phyloP scores from a whole-genome alignment of 768 basidiomycete genomes.

The Xerocomus spinulosus region DNA sequence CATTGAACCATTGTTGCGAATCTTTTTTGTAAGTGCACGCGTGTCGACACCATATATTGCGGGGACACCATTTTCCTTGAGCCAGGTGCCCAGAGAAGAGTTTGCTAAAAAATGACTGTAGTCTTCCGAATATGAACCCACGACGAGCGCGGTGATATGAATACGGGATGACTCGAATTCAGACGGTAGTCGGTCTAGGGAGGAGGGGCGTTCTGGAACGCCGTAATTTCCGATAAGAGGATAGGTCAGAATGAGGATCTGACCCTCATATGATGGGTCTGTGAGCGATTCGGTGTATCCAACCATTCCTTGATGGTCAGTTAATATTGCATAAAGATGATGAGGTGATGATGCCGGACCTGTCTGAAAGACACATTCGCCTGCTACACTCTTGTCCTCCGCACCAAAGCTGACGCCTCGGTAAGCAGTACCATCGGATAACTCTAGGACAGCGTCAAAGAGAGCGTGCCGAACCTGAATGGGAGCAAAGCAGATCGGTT shows the following conservation, averaged over 20 bases:
- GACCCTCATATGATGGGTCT: slow-evolving; percentile 97
- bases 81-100: slow-evolving; percentile 86
- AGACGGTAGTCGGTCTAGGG: slow-evolving; percentile 53
- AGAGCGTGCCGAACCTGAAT: slow-evolving; percentile 18
- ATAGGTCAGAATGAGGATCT: slow-evolving; percentile 96
- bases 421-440: slow-evolving; percentile 84
- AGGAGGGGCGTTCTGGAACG: slow-evolving; percentile 64
- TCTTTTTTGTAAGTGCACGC: slow-evolving; percentile 91
- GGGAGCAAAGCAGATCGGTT: slow-evolving; percentile 34
- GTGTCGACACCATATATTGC: slow-evolving; percentile 97
- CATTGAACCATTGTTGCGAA: slow-evolving; percentile 92
- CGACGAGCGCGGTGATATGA: slow-evolving; percentile 86
- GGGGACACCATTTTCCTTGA: slow-evolving; percentile 91
- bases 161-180: slow-evolving; percentile 95
- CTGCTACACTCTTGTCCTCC: slow-evolving; percentile 82
- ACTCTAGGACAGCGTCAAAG: slow-evolving; percentile 74
- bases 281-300: slow-evolving; percentile 98
- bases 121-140: slow-evolving; percentile 91
- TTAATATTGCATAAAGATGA: slow-evolving; percentile 13
- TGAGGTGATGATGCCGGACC: slow-evolving; percentile 49
- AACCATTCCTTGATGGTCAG: slow-evolving; percentile 77
- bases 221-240: slow-evolving; percentile 97
- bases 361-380: slow-evolving; percentile 99
- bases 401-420: slow-evolving; percentile 93
- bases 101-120: slow-evolving; percentile 92